Percentiles rank a stretch among this genome's conserved stretches.
phyloP scores from a whole-genome alignment of 164 flowering plant species.

The Tetrastigma voinierianum region DNA sequence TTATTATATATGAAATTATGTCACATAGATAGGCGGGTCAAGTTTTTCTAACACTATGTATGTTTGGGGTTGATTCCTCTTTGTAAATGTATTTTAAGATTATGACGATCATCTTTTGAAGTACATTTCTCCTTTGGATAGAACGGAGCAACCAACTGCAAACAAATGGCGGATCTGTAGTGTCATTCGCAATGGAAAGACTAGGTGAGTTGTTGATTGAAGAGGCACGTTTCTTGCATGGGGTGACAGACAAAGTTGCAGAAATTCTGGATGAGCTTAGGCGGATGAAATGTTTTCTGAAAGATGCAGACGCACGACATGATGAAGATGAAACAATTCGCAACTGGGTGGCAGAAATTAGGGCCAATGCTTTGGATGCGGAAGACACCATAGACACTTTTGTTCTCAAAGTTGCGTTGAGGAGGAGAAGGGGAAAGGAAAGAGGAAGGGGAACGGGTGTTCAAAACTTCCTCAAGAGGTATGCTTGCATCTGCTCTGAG shows the following conservation, averaged over 20 bases:
- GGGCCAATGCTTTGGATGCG: constrained; percentile 30
- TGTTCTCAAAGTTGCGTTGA: constrained; percentile 5
- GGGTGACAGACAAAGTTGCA: constrained; percentile 2
- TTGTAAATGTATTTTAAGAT: too few relatives aligned
- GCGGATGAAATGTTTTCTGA: constrained; percentile 19
- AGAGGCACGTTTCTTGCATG: constrained; percentile 8
- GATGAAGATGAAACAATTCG: constrained; percentile 12
- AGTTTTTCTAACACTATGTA: too few relatives aligned
- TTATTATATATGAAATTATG: too few relatives aligned
- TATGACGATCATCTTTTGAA: too few relatives aligned
- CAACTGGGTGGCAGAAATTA: constrained; percentile 29
- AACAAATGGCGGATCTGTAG: constrained; percentile 15
- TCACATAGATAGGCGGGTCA: too few relatives aligned
- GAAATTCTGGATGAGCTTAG: constrained; percentile 9
- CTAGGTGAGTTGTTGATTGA: constrained; percentile 6
- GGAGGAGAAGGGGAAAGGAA: not conserved
- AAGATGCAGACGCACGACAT: constrained; percentile 27
- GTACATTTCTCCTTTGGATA: too few relatives aligned
- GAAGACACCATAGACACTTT: constrained; percentile 30
- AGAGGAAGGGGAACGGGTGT: not conserved
- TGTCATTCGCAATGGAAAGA: constrained; percentile 1
- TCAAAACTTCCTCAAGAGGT: constrained; percentile 1
- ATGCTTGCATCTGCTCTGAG: not conserved
- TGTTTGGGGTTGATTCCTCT: too few relatives aligned
- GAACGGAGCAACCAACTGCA: too few relatives aligned